Evolutionary conservation across 2,329 filamentous ascomycete genomes (phyloP), one percentile per base, ranked within the genome.

Genomic region (Xylaria hypoxylon): DNA sequence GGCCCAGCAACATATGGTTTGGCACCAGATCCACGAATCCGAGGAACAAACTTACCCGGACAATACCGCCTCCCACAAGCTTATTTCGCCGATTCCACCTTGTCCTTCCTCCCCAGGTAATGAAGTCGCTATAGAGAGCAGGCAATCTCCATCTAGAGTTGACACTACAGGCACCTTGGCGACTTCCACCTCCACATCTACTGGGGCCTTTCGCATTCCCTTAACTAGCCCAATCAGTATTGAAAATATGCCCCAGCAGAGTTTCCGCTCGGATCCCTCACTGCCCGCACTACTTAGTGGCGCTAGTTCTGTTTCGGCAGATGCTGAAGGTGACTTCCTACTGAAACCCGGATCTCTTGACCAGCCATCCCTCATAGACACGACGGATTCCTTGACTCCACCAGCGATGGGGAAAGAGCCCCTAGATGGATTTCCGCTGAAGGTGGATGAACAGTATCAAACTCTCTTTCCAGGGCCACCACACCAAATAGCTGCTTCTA

Each of bases 211-310:
- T 4, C 81, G 79, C 8, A 86, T 85, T 0, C 85, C 86, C 0
- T 72, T 87, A 28, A 88, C 85, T 1, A 87, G 84, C 70, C 85
- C 85, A 0, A 77, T 84, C 5, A 82, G 80, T 22, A 77, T 80
- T 2, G 64, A 77, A 59, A 79, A 79, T 48, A 67, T 74, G 11
- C 75, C 75, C 6, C 76, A 79, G 4, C 77, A 77, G 8, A 84
- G 85, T 2, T 89, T 89, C 75, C 86, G 86, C 62, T 90, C 88
- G 2, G 88, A 90, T 59, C 88, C 87, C 0, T 90, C 88, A 5
- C 77, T 90, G 2, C 88, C 88, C 11, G 87, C 88, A 6, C 79
- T 90, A 7, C 80, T 90, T 11, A 90, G 88, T 63, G 86, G 88
- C 11, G 86, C 87, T 8, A 89, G 87, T 72, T 90, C 88, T 2